phyloP scores from a whole-genome alignment of 116 monocot species.

The Dioscorea cayenensis region DNA sequence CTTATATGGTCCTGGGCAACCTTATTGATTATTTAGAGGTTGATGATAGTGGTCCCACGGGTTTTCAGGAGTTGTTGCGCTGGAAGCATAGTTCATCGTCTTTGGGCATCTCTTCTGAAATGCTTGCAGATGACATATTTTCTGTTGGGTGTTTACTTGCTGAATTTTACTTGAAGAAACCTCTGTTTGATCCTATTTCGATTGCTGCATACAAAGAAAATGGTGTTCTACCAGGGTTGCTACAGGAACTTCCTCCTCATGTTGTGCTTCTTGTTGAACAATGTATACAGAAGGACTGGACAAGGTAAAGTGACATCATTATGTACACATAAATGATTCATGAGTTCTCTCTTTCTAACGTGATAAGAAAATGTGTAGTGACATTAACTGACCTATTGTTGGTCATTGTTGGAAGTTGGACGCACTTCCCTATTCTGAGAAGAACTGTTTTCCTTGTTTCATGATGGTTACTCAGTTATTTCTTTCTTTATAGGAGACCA shows the following conservation, averaged over 20 bases:
- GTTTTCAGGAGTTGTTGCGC: slow-evolving; percentile 61
- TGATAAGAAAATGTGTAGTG: no score
- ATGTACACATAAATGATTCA: neutral
- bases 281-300: slow-evolving; percentile 75
- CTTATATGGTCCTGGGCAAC: slow-evolving; percentile 32
- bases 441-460: neutral
- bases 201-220: slow-evolving; percentile 61
- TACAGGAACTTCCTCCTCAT: slow-evolving; percentile 74
- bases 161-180: slow-evolving; percentile 75
- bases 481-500: slow-evolving; percentile 62
- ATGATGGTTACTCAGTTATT: neutral
- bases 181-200: slow-evolving; percentile 77
- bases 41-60: slow-evolving; percentile 38
- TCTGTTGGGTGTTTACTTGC: slow-evolving; percentile 84
- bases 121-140: slow-evolving; percentile 66
- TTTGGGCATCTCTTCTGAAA: slow-evolving; percentile 30
- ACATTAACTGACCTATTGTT: neutral
- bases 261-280: slow-evolving; percentile 72
- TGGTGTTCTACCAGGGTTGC: slow-evolving; percentile 40
- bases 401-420: neutral
- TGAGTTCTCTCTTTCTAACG: neutral
- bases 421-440: neutral
- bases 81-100: slow-evolving; percentile 57
- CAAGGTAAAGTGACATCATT: slow-evolving; percentile 38
- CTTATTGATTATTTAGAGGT: slow-evolving; percentile 73